phyloP scores from a whole-genome alignment of 2,329 filamentous ascomycete species.

The Catunica adiposa region DNA sequence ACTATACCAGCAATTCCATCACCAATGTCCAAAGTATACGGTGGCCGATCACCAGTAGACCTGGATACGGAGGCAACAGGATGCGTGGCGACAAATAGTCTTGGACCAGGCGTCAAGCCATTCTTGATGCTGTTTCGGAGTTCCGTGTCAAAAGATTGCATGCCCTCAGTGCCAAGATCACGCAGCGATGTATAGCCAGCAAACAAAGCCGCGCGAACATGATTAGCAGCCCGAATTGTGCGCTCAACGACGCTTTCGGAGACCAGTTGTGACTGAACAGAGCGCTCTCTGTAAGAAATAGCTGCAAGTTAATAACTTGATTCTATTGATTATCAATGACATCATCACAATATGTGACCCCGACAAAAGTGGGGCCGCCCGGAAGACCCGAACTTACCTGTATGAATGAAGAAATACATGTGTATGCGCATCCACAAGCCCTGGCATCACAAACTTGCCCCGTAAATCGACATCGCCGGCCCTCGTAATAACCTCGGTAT shows the following conservation, averaged over 20 bases:
- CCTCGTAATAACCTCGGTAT: slow-evolving; percentile 17
- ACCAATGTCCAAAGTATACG: slow-evolving; percentile 22
- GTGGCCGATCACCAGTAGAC: slow-evolving; percentile 29
- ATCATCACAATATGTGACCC: neutral
- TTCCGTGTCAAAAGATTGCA: slow-evolving; percentile 32
- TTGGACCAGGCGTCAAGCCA: slow-evolving; percentile 35
- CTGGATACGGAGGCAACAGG: slow-evolving; percentile 31
- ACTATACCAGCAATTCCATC: slow-evolving; percentile 32
- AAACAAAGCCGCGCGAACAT: slow-evolving; percentile 33
- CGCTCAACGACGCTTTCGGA: slow-evolving; percentile 42
- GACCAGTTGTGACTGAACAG: slow-evolving; percentile 33
- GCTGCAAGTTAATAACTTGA: neutral
- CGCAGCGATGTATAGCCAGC: slow-evolving; percentile 44
- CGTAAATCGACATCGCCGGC: slow-evolving; percentile 36
- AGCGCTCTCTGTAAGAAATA: slow-evolving; percentile 21
- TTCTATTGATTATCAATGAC: neutral
- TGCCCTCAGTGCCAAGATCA: slow-evolving; percentile 37
- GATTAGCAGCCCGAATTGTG: slow-evolving; percentile 36
- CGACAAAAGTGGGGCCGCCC: neutral
- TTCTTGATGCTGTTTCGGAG: slow-evolving; percentile 38
- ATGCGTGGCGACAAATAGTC: slow-evolving; percentile 38
- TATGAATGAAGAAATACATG: slow-evolving; percentile 40
- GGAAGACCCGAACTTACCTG: slow-evolving; percentile 19
- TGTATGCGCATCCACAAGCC: slow-evolving; percentile 38
- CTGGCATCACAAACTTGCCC: slow-evolving; percentile 33